Evolutionary conservation across 495 filamentous ascomycete species (phyloP), one percentile per base, ranked within the genome.

Genomic region (Tetracladium setigerum): DNA sequence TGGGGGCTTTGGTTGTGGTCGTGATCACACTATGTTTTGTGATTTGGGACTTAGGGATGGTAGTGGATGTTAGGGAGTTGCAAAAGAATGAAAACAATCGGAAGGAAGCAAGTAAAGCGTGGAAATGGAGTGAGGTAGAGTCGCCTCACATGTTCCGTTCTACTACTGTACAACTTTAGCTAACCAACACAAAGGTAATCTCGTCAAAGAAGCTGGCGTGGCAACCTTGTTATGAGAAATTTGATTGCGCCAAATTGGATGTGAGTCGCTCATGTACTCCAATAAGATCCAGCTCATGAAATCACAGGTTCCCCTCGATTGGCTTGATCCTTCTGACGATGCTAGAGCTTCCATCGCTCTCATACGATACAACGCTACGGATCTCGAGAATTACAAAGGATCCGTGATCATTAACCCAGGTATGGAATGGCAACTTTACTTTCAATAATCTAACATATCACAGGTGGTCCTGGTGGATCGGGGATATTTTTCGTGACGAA

Each of bases 371-470:
- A 67, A 64, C 34, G 71, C 73, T 5, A 56, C 61, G 4, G 57
- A 68, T 30, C 47, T 37, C 2, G 49, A 61, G 31, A 51, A 61
- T 18, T 67, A 67, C 27, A 60, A 60, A n/a, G 73, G 74, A 3
- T 66, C 72, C 0, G 57, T 77, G 8, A 61, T 78, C 39, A 67
- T 77, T 49, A 78, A 78, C 53, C 74, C 74, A 14, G 69, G 52
- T 55, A 48, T 22, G 15, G 13, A 30, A 1, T 53, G 22, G 3
- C 22, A 27, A 27, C 3, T 33, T 41, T 30, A 9, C 14, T 31
- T 12, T 16, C 2, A n/a, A n/a, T 8, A 9, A 30, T 7, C 33
- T 47, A 32, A 48, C 13, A 15, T 2, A 24, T 27, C 32, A 13
- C 37, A 53, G 52, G 74, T 17, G 74, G 74, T 5, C 74, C 74